phyloP scores from a whole-genome alignment of 129 eudicot genomes.

The Erigeron canadensis region DNA sequence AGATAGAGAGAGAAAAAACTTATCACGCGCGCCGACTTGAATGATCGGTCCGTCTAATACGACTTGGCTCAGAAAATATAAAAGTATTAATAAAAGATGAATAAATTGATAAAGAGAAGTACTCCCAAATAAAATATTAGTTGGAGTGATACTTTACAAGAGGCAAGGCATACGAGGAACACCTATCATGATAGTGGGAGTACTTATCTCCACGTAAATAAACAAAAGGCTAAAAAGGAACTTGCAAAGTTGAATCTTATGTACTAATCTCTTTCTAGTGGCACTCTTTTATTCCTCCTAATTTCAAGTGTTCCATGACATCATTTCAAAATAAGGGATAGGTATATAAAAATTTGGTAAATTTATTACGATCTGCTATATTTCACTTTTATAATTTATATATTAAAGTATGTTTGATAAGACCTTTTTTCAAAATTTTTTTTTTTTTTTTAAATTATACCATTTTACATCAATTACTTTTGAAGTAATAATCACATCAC shows the following conservation, averaged over 20 bases:
- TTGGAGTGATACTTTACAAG: slow-evolving; percentile 27
- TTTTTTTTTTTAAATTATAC: too few relatives aligned
- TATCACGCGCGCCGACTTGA: not conserved
- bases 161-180: slow-evolving; percentile 22
- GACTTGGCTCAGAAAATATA: not conserved
- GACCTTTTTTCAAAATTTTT: too few relatives aligned
- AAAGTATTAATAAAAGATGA: not conserved
- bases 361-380: too few relatives aligned
- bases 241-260: slow-evolving; percentile 31
- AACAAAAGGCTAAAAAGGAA: slow-evolving; percentile 25
- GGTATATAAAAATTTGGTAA: not conserved
- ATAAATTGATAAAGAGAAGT: not conserved
- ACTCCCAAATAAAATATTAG: slow-evolving; percentile 7
- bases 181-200: slow-evolving; percentile 27
- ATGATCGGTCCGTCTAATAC: not conserved
- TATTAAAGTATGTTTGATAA: too few relatives aligned
- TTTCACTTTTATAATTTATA: too few relatives aligned
- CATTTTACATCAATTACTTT: too few relatives aligned
- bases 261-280: slow-evolving; percentile 32
- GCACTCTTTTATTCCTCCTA: slow-evolving; percentile 13
- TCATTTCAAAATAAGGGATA: not conserved
- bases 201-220: slow-evolving; percentile 29
- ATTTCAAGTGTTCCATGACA: slow-evolving; percentile 34
- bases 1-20: not conserved
- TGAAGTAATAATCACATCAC: too few relatives aligned